A percentile compares a stretch with the other conserved stretches of the same genome.
These are phyloP conservation scores for Lasiosphaeria hispida DNA, from an alignment of 495 filamentous ascomycete genomes.

Conservation along the genomic window DNA sequence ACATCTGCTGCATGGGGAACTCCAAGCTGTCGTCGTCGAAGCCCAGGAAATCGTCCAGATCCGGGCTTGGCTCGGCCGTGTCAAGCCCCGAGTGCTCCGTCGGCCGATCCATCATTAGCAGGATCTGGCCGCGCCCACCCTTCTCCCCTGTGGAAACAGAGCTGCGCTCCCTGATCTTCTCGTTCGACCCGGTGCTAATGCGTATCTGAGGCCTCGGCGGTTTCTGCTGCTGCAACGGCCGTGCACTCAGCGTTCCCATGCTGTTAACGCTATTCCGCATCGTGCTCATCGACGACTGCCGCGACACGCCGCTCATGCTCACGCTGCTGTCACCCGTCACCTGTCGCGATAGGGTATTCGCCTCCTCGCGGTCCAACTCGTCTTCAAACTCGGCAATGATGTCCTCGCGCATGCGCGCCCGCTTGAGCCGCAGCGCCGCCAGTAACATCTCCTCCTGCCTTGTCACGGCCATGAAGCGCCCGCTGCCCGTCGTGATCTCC, in stretches of 20 bases:
- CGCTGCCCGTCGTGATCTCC: conserved; percentile 37
- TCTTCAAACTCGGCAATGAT: conserved; percentile 59
- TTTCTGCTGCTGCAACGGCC: conserved; percentile 21
- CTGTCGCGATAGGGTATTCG: conserved; percentile 18
- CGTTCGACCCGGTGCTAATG: conserved; percentile 6
- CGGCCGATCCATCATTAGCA: conserved; percentile 25
- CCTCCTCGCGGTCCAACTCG: conserved; percentile 22
- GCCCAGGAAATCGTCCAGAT: conserved; percentile 41
- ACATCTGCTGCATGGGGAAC: conserved; percentile 16
- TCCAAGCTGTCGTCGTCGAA: conserved; percentile 29
- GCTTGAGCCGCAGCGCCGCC: conserved; percentile 74
- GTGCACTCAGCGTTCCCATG: conserved; percentile 16
- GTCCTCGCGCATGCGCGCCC: conserved; percentile 72
- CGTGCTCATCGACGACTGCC: conserved; percentile 33
- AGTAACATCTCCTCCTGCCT: conserved; percentile 80
- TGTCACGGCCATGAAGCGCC: conserved; percentile 80
- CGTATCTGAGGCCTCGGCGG: neutral
- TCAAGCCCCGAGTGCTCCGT: conserved; percentile 20
- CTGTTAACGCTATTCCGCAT: conserved; percentile 17
- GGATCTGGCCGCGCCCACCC: conserved; percentile 24
- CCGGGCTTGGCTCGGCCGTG: conserved; percentile 36
- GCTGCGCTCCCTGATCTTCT: conserved; percentile 1
- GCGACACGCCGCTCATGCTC: conserved; percentile 24
- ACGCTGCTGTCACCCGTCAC: conserved; percentile 25
- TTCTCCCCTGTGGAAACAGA: conserved; percentile 4